Base-by-base conservation (phyloP, 2,329 filamentous ascomycete genomes). In the Ophiostoma triangulosporum region DNA sequence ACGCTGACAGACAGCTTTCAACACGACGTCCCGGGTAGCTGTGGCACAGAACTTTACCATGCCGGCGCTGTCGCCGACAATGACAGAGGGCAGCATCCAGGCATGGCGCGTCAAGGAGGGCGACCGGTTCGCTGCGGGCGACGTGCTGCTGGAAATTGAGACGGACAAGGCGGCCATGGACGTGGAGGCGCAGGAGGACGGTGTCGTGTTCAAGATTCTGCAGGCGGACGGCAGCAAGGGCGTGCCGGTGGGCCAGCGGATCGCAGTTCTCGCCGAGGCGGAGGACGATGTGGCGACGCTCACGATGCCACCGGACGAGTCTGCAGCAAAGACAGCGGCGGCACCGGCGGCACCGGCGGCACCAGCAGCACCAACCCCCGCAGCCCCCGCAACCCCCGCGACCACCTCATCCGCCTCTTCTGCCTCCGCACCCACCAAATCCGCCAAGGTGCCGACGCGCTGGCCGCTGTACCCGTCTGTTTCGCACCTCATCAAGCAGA, bases 111-210 rank as follows among this genome's bases (percentile, higher is more conserved):
- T 94, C 63, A 91, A 91, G 69, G 88, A 94, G 72, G 88, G 88
- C 65, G 86, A 93, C 61, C 76, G 80, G 51, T 95, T 88, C 68
- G 74, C 78, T 50, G 85, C 88, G 55, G 88, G 88, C 60, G 88
- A 95, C 67, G 87, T 95, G 29, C 75, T 95, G 54, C 80, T 95
- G 55, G 88, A 95, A 70, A 93, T 95, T 66, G 88, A 95, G 72
- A 95, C 88, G 56, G 88, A 95, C 69, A 95, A 95, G 75, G 88
- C 88, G 51, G 86, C 87, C 52, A 95, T 95, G 88, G 89, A 95
- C 62, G 88, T 95, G 20, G 89, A 95, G 73, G 88, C 88, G 31
- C 88, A 93, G 70, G 88, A 95, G 43, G 88, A 94, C 64, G 88
- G 88, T 45, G 74, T 91, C 60, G 71, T 95, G 68, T 82, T 89